Base-by-base conservation (phyloP, 179 eudicot genomes). In the Carnegiea gigantea region DNA sequence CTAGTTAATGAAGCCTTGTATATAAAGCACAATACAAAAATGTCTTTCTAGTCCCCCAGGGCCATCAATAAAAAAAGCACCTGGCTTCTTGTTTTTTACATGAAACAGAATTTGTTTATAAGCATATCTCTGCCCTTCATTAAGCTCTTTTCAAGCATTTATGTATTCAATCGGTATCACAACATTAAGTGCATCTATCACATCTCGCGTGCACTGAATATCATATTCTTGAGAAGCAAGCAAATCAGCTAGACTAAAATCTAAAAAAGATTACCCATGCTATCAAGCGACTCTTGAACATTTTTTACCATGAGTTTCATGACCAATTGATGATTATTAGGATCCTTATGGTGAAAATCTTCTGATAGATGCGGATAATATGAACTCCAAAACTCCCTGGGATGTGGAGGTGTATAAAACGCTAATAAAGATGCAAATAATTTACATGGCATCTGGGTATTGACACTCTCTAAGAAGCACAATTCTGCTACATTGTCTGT, bases 11-110 rank as follows among this genome's bases (percentile, higher is more conserved):
- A 0, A 79, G 13, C 6, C 26, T 73, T 10, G 84, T 78, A 38
- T 72, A 53, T n/a, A 84, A 44, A 30, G 78, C 81, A 20, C 71
- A 33, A 36, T 84, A 84, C 17, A 84, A 48, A 53, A 20, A 84
- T 8, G 84, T 84, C 24, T 84, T 81, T 9, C 79, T 81, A 3
- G 12, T 70, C 48, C 10, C 0, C 83, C 74, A 23, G 73, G 62
- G 1, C 85, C 79, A 65, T 79, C 62, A 9, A 83, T 4, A 18
- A 83, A 83, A 23, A 73, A 83, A 11, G 76, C 74, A 18, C n/a
- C 49, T 18, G 49, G 60, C 23, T 51, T 38, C 0, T 36, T 36
- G 2, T 17, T 30, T 17, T 30, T 30, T 0, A 38, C 75, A 30
- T 70, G 43, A 13, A 4, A 28, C 46, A 70, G 4, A 28, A 70